phyloP scores from a whole-genome alignment of 441 rosid species.

The Syzygium malaccense region DNA sequence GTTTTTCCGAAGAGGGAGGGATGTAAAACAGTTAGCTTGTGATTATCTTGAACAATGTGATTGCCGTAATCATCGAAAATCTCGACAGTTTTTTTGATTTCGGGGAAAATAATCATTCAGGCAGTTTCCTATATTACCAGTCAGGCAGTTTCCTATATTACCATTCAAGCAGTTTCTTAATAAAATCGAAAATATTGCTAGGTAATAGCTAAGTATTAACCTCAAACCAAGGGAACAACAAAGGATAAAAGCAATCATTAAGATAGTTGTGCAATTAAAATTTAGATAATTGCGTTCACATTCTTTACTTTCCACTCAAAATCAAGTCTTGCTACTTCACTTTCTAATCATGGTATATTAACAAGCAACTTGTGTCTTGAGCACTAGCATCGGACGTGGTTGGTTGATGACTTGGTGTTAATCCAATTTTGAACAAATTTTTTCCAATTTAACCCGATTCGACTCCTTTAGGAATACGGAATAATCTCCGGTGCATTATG shows the following conservation, averaged over 20 bases:
- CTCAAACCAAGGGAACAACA: not conserved
- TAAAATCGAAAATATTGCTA: not conserved
- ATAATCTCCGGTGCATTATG: not conserved
- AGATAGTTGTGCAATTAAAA: too few species aligned
- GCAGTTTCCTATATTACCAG: too few species aligned
- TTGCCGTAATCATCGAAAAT: too few species aligned
- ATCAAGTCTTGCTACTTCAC: not conserved
- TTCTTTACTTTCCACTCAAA: not conserved
- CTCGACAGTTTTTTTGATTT: too few species aligned
- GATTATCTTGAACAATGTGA: too few species aligned
- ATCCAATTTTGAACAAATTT: not conserved
- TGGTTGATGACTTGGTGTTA: not conserved
- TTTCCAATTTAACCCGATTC: not conserved
- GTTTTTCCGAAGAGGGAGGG: too few species aligned
- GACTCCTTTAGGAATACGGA: not conserved
- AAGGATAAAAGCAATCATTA: not conserved
- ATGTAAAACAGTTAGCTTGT: too few species aligned
- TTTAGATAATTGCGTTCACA: not conserved
- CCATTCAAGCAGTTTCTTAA: too few species aligned
- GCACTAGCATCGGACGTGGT: not conserved
- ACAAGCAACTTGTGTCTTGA: not conserved
- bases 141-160: too few species aligned
- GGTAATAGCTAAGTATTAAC: not conserved
- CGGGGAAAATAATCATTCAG: too few species aligned
- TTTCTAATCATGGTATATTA: not conserved